phyloP scores from a whole-genome alignment of 257 asterid species.

The Capsicum pubescens region DNA sequence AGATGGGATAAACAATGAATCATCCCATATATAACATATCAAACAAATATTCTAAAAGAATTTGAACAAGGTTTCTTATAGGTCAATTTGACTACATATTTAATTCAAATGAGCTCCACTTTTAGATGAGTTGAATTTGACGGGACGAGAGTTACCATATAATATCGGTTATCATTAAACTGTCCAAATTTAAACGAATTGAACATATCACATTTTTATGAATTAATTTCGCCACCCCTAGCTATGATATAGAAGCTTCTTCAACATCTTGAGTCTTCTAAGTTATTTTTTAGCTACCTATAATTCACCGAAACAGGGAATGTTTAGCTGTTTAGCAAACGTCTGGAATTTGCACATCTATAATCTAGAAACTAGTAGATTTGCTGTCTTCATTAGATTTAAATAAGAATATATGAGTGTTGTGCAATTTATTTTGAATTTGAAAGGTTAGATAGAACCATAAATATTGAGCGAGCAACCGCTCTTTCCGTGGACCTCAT shows the following conservation, averaged over 20 bases:
- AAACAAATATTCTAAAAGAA: too few relatives aligned
- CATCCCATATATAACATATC: background rate
- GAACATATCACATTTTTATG: background rate
- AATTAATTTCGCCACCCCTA: background rate
- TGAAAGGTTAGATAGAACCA: background rate
- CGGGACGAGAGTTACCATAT: too few relatives aligned
- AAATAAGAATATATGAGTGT: background rate
- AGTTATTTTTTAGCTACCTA: background rate
- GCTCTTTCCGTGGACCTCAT: conserved; percentile 26
- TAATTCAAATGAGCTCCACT: too few relatives aligned
- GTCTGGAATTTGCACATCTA: background rate
- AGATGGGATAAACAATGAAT: background rate
- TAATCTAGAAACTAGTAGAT: background rate
- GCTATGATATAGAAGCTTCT: background rate
- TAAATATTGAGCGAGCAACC: background rate
- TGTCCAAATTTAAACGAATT: background rate
- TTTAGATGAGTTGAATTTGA: too few relatives aligned
- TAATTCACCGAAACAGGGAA: background rate
- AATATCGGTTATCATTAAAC: too few relatives aligned
- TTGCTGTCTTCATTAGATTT: background rate
- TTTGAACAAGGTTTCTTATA: too few relatives aligned
- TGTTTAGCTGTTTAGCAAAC: background rate
- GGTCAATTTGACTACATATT: too few relatives aligned
- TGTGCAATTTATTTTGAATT: conserved; percentile 3
- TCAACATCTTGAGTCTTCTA: background rate